Percentiles rank a stretch among this genome's conserved stretches.
These are phyloP conservation scores for Tricholoma furcatifolium DNA, from an alignment of 768 basidiomycete species.

Conservation along the genomic window DNA sequence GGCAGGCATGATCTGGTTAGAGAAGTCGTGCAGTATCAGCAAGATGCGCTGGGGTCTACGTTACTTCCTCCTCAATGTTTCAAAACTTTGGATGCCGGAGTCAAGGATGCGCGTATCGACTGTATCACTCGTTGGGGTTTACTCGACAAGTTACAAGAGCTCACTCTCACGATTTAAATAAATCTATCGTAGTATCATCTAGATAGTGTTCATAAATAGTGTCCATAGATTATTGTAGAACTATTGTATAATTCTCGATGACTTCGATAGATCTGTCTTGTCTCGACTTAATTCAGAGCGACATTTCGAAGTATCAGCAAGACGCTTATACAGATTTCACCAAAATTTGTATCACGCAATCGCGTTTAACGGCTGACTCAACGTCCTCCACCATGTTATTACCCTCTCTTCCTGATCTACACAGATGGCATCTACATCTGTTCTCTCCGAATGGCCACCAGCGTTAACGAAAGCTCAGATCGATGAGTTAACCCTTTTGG, in stretches of 20 bases:
- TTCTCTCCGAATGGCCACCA: conserved; percentile 76
- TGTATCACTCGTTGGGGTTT: conserved; percentile 13
- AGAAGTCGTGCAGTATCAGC: conserved; percentile 56
- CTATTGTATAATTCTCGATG: background rate
- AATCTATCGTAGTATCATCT: conserved; percentile 1
- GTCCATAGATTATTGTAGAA: background rate
- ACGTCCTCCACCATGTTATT: background rate
- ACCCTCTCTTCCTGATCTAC: background rate
- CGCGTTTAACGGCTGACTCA: conserved; percentile 14
- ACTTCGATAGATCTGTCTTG: too few relatives aligned
- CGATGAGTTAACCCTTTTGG: conserved; percentile 56
- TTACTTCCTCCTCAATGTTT: conserved; percentile 17
- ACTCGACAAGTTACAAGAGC: conserved; percentile 11
- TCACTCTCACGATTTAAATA: conserved; percentile 9
- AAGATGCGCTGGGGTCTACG: conserved; percentile 2
- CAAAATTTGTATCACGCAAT: conserved; percentile 13
- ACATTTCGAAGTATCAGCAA: too few relatives aligned
- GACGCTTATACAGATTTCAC: too few relatives aligned
- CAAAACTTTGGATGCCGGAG: background rate
- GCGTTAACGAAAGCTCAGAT: conserved; percentile 55
- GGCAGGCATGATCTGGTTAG: conserved; percentile 45
- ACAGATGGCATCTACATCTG: conserved; percentile 32
- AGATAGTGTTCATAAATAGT: too few relatives aligned
- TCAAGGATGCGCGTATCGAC: conserved; percentile 9
- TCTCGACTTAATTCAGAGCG: too few relatives aligned